Conservation (phyloP, 495 filamentous ascomycete species). For the Trypethelium eluteriae region DNA sequence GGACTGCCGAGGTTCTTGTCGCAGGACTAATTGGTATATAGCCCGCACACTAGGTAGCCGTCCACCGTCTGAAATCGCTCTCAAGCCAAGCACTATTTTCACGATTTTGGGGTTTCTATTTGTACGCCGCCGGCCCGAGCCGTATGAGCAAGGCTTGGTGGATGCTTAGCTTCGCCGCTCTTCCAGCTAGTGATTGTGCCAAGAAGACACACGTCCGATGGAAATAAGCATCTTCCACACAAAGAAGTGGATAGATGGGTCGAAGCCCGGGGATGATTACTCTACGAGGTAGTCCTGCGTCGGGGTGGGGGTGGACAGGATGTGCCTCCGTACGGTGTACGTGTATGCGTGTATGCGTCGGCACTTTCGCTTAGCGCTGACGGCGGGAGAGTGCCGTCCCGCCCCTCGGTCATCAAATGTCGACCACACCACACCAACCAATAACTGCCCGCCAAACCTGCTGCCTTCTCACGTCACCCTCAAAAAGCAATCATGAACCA, state of each 20-base stretch:
- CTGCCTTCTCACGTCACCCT: background rate
- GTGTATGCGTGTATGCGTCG: too few species aligned
- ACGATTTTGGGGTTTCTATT: background rate
- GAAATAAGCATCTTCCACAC: too few species aligned
- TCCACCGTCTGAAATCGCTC: too few species aligned
- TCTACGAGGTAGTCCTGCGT: background rate
- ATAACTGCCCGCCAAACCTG: background rate
- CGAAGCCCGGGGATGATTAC: background rate
- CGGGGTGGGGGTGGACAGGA: background rate
- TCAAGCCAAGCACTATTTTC: too few species aligned
- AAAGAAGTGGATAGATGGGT: background rate
- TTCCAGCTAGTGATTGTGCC: background rate
- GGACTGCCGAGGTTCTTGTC: too few species aligned
- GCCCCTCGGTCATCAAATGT: background rate
- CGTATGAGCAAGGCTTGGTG: background rate
- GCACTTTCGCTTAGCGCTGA: background rate
- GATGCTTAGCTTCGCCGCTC: background rate
- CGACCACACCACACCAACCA: background rate
- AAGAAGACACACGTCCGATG: background rate
- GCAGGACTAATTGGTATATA: too few species aligned
- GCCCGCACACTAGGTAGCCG: too few species aligned
- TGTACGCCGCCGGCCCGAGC: background rate
- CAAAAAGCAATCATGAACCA: background rate
- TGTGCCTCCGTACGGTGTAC: too few species aligned
- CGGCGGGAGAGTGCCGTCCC: background rate